Evolutionary conservation across 495 filamentous ascomycete species (phyloP), one percentile per base, ranked within the genome.

Genomic region (Daldinia childiae): DNA sequence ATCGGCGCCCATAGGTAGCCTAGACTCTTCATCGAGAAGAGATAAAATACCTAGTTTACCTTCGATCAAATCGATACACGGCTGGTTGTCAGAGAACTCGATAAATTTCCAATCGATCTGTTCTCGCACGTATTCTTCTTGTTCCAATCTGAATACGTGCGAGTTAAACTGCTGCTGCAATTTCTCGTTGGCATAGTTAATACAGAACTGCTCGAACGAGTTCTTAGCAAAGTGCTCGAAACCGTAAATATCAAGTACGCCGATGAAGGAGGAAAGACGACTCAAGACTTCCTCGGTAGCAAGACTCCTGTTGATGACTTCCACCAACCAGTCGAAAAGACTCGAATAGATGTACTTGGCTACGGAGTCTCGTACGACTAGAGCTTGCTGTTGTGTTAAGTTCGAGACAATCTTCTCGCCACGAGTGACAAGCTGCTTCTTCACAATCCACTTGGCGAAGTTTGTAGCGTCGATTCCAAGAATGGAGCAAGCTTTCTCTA

Each of bases 151-250:
- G 88, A 99, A 99, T n/a, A 99, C 95, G 73, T 99, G 95, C 80
- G 96, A 93, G 80, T 99, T 99, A 85, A 99, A 99, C 74, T 99
- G 96, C 77, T 99, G 95, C 77, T 99, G 95, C 36, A 99, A 83
- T 80, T 99, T 99, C 81, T 99, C 95, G 80, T 99, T 99, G 78
- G 95, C 95, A 74, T 98, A 99, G 82, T 99, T 99, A 87, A 99
- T 99, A 79, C 95, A 99, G 80, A 99, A 99, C 79, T 99, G 95
- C 81, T 99, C 95, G 74, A 99, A 99, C 8, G 96, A 98, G 84
- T 99, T 99, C 83, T 97, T 98, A 57, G 96, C 95, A 75, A 99
- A 99, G 81, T 99, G 95, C 80, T 99, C 95, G 79, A 99, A 99
- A 48, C 95, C 95, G 84, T 99, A 99, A 72, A 99, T 99, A 92